Base-by-base conservation (phyloP, 352 stramenopile genomes). In the Globisporangium uncinulatum region DNA sequence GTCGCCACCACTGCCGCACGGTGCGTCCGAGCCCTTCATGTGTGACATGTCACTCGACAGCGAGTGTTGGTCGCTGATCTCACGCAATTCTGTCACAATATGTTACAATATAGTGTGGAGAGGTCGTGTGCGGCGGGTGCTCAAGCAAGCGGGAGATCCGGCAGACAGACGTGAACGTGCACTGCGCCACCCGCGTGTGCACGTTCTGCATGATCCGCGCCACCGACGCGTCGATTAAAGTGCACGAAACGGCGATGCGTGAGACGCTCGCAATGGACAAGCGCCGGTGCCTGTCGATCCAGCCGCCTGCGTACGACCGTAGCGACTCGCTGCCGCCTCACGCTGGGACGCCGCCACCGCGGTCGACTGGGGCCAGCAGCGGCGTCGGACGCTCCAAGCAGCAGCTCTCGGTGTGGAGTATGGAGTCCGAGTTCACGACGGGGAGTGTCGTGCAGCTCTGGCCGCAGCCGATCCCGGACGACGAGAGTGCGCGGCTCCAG, bases 191-290 rank as follows among this genome's bases (percentile, higher is more conserved):
- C 44, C 79, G 83, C 56, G 70, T 93, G 31, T 91, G 83, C 59
- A 86, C 83, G 36, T 89, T 89, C 66, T 93, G 83, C 65, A 74
- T 91, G 57, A 88, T 90, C 59, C 79, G 76, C 24, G 83, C 83
- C 34, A 87, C 78, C 8, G 73, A 87, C 57, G 77, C 80, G 15
- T 85, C 79, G 21, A 83, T 90, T 62, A 76, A 77, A 45, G 67
- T 65, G 14, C 78, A 83, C 44, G 76, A 86, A 39, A 63, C 65
- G 15, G 66, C 68, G 2, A 51, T 75, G 31, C 69, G 68, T 37
- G 76, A 78, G 43, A 76, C 71, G 1, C 39, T 77, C 29, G 59
- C 63, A 11, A 66, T 72, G 37, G 56, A 49, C 43, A 57, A 48
- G 41, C 56, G 58, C 34, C 55, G 24, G 24, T 29, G 59, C 45